These are phyloP conservation scores for Boletus eberwhitei DNA, from an alignment of 768 basidiomycete species.

Conservation along the genomic window DNA sequence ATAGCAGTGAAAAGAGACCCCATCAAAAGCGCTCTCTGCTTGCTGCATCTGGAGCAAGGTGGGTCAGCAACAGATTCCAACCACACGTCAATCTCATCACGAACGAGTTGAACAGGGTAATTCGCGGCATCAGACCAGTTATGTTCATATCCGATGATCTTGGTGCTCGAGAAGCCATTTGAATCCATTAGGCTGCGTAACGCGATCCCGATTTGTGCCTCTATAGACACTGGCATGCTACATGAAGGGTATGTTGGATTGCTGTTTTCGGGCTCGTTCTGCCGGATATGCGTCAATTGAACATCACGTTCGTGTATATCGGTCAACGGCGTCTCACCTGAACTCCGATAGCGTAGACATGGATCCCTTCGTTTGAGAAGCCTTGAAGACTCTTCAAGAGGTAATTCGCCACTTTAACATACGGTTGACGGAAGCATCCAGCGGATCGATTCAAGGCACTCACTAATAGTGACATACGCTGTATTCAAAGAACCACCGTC, in stretches of 20 bases:
- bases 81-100: slow-evolving; percentile 4
- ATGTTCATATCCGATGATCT: slow-evolving; percentile 68
- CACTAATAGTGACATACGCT: slow-evolving; percentile 47
- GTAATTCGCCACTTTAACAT: slow-evolving; percentile 59
- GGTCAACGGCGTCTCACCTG: slow-evolving; percentile 31
- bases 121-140: slow-evolving; percentile 68
- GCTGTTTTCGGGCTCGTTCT: slow-evolving; percentile 55
- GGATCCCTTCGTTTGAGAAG: slow-evolving; percentile 57
- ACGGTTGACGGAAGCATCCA: neutral
- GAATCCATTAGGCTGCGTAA: slow-evolving; percentile 59
- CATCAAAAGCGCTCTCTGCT: slow-evolving; percentile 52
- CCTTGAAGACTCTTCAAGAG: slow-evolving; percentile 71
- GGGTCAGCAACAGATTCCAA: neutral
- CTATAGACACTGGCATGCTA: slow-evolving; percentile 48
- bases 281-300: slow-evolving; percentile 3
- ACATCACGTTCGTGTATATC: neutral
- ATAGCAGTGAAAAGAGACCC: slow-evolving; percentile 75
- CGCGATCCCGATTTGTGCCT: slow-evolving; percentile 55
- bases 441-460: slow-evolving; percentile 19
- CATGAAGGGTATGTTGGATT: slow-evolving; percentile 70
- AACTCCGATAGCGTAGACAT: slow-evolving; percentile 60
- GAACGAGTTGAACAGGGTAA: slow-evolving; percentile 58
- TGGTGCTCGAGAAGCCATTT: slow-evolving; percentile 56
- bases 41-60: slow-evolving; percentile 47
- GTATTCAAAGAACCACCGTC: slow-evolving; percentile 59